A percentile compares a stretch with the other conserved stretches of the same genome.
Evolutionary conservation across 441 rosid genomes (phyloP).

Genomic region (Kokia cookei): DNA sequence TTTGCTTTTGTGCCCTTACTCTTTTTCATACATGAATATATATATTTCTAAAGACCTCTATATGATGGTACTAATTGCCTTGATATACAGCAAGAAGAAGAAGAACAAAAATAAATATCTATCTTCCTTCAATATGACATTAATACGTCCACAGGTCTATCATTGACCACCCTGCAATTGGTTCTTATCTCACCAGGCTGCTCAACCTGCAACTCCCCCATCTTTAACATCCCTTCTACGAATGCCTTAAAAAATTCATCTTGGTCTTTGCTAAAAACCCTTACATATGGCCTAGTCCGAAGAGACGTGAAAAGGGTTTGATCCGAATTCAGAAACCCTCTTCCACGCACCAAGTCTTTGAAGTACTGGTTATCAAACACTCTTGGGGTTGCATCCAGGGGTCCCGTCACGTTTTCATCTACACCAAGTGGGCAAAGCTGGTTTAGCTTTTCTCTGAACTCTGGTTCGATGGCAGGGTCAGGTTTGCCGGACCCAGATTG

Average conservation of each 20-base stretch:
- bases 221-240: conserved; percentile 71
- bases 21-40: no score
- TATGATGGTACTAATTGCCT: no score
- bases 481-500: conserved; percentile 73
- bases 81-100: no score
- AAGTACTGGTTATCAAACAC: conserved; percentile 72
- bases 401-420: conserved; percentile 63
- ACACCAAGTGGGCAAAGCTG: conserved; percentile 63
- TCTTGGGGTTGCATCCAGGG: conserved; percentile 66
- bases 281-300: conserved; percentile 48
- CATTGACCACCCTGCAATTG: conserved; percentile 64
- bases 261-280: conserved; percentile 44
- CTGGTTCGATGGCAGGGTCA: conserved; percentile 60
- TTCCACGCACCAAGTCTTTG: conserved; percentile 69
- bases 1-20: no score
- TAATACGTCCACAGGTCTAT: conserved; percentile 19
- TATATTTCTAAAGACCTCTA: no score
- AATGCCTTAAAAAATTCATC: conserved; percentile 57
- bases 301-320: conserved; percentile 55
- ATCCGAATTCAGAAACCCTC: conserved; percentile 87
- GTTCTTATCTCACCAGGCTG: conserved; percentile 69
- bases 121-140: conserved; percentile 19
- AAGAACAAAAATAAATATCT: no score
- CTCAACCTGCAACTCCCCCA: conserved; percentile 79
- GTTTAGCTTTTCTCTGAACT: conserved; percentile 42